Evolutionary conservation across 73 alveolate genomes (phyloP), one percentile per base, ranked within the genome.

Genomic region (Paramecium caudatum): DNA sequence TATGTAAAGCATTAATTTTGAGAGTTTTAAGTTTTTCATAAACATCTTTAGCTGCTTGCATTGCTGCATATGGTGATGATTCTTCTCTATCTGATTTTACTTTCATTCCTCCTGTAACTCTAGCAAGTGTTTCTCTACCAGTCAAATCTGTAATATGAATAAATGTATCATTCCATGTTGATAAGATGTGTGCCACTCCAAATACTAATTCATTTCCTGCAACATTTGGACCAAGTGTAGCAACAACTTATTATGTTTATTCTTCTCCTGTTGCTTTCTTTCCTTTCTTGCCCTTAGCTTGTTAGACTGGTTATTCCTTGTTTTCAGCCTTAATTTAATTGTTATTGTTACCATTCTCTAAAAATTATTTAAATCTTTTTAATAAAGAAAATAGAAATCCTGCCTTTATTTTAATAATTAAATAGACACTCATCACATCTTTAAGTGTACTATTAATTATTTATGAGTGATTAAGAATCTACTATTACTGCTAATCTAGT

Each of bases 31-130:
- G 90, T 47, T 98, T 94, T 46, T 95, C 95, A 82, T 95, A 97
- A 33, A 97, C 99, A 81, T 97, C 99, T 93, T 93, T 98, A 39
- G 99, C 99, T 15, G 99, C 99, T 93, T 96, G 93, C 99, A 98
- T 98, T 55, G 99, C 98, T 43, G 99, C 99, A 88, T 98, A 98
- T 33, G 99, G 99, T 48, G 99, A 98, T 41, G 99, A 95, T 93
- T 98, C 99, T 86, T 98, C 99, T 94, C 99, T 97, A 91, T 98
- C 99, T 48, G 99, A 99, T 94, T 96, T 96, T 62, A 96, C 99
- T 96, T 97, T 98, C 99, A 98, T 98, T 82, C 99, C 99, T 25
- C 99, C 99, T 21, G 99, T 97, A 90, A 98, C 97, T 83, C 99
- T 96, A 82, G 96, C 97, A 94, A 98, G 94, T 82, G 99, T 98